These are phyloP conservation scores for Apophysomyces ossiformis DNA, from an alignment of 371 early-diverging fungal genomes.

Conservation along the genomic window DNA sequence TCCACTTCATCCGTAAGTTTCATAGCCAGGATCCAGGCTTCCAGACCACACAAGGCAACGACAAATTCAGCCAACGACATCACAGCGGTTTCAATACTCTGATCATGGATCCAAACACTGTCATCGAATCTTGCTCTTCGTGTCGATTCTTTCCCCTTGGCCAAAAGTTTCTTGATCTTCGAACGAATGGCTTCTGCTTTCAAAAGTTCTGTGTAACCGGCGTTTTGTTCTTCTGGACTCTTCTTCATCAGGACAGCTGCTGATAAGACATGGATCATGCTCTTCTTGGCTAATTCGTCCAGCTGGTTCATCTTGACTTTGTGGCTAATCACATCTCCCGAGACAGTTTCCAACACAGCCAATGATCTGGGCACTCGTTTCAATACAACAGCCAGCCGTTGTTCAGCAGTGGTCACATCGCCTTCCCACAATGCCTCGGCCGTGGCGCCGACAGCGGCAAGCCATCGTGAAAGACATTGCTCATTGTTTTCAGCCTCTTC, in stretches of 20 bases:
- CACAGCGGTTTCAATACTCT: conserved; percentile 39
- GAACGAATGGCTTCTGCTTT: conserved; percentile 30
- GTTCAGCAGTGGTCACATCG: conserved; percentile 30
- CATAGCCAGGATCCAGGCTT: conserved; percentile 50
- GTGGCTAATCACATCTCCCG: conserved; percentile 17
- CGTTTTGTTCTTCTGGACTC: conserved; percentile 14
- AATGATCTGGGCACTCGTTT: conserved; percentile 35
- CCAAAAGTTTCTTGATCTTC: conserved; percentile 19
- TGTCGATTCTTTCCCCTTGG: background rate
- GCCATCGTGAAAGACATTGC: conserved; percentile 39
- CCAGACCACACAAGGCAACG: conserved; percentile 37
- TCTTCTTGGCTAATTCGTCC: conserved; percentile 33
- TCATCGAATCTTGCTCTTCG: background rate
- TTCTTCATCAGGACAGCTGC: conserved; percentile 34
- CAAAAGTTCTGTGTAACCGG: conserved; percentile 31
- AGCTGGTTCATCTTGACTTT: conserved; percentile 24
- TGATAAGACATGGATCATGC: conserved; percentile 33
- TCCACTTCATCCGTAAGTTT: conserved; percentile 18
- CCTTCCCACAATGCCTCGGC: conserved; percentile 45
- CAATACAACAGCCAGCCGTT: conserved; percentile 22
- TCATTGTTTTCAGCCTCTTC: conserved; percentile 25
- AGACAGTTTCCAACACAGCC: conserved; percentile 3
- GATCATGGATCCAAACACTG: conserved; percentile 4
- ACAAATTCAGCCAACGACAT: conserved; percentile 49
- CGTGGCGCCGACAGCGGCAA: conserved; percentile 40